Evolutionary conservation across 345 rosid genomes (phyloP), one percentile per base, ranked within the genome.

Genomic region (Eucalyptus paniculata): DNA sequence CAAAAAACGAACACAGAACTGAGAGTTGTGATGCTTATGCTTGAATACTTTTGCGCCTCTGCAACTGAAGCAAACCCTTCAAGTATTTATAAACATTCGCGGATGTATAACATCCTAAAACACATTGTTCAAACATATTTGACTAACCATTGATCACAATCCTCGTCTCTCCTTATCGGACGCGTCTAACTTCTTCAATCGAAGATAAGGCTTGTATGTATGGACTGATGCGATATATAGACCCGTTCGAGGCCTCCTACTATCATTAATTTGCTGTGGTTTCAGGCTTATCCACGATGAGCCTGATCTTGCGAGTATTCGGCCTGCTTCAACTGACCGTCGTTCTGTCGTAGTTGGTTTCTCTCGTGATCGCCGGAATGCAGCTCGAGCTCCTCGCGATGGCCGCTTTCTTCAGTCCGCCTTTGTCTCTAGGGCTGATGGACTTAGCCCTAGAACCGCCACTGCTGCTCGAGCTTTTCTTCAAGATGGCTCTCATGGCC

Each of bases 301-400:
- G 86, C n/a, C 30, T 72, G 50, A 45, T 30, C 34, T 42, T 50
- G 40, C 37, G n/a, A 60, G 45, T 88, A 11, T 34, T 34, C 86
- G 86, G 90, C 54, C 91, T 91, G 87, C 90, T 91, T 40, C 85
- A 21, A 40, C 44, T 40, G 85, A 77, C 85, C 28, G 28, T 21
- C 65, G 90, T 85, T 12, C 91, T 10, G 51, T 45, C 90, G 86
- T 91, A 93, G 86, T 86, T 56, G 51, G 92, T 81, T 58, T 92
- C 96, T 91, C 94, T 93, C 2, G 96, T 89, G 51, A 96, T 90
- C 12, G 96, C 96, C 23, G 97, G 95, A 87, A 96, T 94, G 87
- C 99, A 96, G 87, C 99, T 96, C 9, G 97, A 95, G 92, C 97
- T 96, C 94, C 99, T 95, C 7, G 92, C 45, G 40, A 95, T 94